Conservation (phyloP, 1,284 basidiomycete species). For the Athelia sp. region DNA sequence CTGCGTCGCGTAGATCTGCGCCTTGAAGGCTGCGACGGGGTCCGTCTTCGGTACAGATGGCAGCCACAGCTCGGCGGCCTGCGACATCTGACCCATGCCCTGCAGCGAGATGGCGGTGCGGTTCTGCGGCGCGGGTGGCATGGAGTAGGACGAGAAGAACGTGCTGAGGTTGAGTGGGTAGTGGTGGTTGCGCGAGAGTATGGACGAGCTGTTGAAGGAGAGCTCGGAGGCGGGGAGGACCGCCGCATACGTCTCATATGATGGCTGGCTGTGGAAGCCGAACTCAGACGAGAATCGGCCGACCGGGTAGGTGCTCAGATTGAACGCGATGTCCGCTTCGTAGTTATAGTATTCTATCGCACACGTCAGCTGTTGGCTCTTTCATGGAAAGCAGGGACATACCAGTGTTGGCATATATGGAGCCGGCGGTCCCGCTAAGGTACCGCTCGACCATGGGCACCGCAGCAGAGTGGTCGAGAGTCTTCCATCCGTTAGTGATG, state of each 20-base stretch:
- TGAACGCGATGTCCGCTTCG: conserved; percentile 34
- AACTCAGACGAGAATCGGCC: conserved; percentile 43
- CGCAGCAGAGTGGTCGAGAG: conserved; percentile 22
- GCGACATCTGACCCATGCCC: conserved; percentile 36
- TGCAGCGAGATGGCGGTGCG: conserved; percentile 11
- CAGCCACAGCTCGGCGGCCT: conserved; percentile 31
- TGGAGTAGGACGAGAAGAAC: conserved; percentile 24
- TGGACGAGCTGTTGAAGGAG: conserved; percentile 38
- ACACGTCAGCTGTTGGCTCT: background rate
- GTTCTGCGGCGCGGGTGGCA: conserved; percentile 27
- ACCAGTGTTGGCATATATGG: conserved; percentile 40
- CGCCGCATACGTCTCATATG: background rate
- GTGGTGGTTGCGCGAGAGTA: conserved; percentile 40
- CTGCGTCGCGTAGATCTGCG: conserved; percentile 36
- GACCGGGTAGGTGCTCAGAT: conserved; percentile 36
- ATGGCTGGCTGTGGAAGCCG: conserved; percentile 29
- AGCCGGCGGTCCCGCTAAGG: conserved; percentile 27
- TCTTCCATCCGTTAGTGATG: conserved; percentile 36
- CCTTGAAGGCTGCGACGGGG: conserved; percentile 24
- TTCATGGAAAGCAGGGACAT: conserved; percentile 4
- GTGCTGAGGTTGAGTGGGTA: conserved; percentile 36
- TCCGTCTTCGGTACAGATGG: conserved; percentile 25
- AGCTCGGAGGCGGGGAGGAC: background rate
- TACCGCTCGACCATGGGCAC: conserved; percentile 35
- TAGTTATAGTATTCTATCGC: conserved; percentile 35